Base-by-base conservation (phyloP, 2,329 filamentous ascomycete genomes). In the Colletotrichum sp. region DNA sequence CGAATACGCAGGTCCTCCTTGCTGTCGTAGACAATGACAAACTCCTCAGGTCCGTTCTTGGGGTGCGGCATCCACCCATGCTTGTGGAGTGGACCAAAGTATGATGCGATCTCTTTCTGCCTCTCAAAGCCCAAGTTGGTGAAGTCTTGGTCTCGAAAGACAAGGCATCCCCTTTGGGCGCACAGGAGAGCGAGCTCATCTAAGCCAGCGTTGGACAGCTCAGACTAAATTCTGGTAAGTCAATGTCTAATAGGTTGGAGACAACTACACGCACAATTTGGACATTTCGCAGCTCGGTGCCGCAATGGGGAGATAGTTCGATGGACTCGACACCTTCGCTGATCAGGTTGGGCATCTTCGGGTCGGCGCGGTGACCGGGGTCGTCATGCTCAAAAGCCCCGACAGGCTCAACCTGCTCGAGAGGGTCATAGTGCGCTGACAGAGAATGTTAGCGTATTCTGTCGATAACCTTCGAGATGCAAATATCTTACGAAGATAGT, bases 171-270 rank as follows among this genome's bases (percentile, higher is more conserved):
- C n/a, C 43, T 52, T 52, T 52, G 43, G 1, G 43, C 43, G 43
- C 43, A 52, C n/a, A 52, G 43, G 10, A 52, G 43, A 21, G 43
- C 43, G n/a, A 52, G 43, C 43, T 52, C 43, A 1, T 52, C n/a
- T 13, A 52, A 52, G 1, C 43, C 43, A 5, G 43, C 43, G 10
- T 24, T 21, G 10, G 43, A 52, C 6, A 52, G 6, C 43, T 52
- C 43, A 7, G 43, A 52, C 43, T 52, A 13, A 21, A 13, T 3
- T 13, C 3, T 7, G n/a, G n/a, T 52, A 13, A 52, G 43, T 13
- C 2, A 13, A 1, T 7, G n/a, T 52, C 1, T 7, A 24, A 13
- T 4, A 7, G 7, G 10, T 12, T 52, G n/a, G 3, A 52, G 6
- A 52, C 3, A 13, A 1, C 2, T 52, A 1, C 3, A 13, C 43